Conservation (phyloP, 164 flowering plant genomes). For the Taxillus chinensis region DNA sequence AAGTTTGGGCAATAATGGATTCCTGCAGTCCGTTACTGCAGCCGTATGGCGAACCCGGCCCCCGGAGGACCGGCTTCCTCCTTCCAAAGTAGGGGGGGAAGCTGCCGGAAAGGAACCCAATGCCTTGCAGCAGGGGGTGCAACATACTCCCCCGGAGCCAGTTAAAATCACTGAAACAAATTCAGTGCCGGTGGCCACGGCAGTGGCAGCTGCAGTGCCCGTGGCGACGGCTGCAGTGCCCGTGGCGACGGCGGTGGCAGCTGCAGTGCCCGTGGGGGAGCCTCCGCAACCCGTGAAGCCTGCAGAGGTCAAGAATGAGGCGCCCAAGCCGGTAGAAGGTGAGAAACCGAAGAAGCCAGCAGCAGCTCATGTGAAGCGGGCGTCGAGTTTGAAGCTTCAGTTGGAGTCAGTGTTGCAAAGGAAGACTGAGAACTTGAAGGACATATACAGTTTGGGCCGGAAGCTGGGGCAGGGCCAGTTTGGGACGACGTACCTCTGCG, state of each 20-base stretch:
- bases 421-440: slow-evolving; percentile 54
- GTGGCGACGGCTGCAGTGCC: not conserved
- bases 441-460: slow-evolving; percentile 40
- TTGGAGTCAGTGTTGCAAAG: slow-evolving; percentile 49
- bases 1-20: slow-evolving; percentile 26
- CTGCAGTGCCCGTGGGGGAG: not conserved
- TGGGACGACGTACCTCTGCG: slow-evolving; percentile 49
- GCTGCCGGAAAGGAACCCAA: not conserved
- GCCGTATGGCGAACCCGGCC: slow-evolving; percentile 40
- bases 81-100: slow-evolving; percentile 10
- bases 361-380: slow-evolving; percentile 25
- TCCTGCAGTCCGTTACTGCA: slow-evolving; percentile 33
- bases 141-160: slow-evolving; percentile 20
- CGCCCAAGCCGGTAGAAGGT: slow-evolving; percentile 9
- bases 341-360: slow-evolving; percentile 24
- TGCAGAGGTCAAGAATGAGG: slow-evolving; percentile 10
- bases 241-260: not conserved
- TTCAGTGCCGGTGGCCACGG: not conserved
- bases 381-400: slow-evolving; percentile 38
- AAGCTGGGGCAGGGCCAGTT: slow-evolving; percentile 76
- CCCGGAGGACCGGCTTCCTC: slow-evolving; percentile 24
- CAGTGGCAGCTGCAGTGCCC: not conserved
- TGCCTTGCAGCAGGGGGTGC: slow-evolving; percentile 9
- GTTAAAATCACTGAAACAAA: slow-evolving; percentile 1
- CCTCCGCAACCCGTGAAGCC: slow-evolving; percentile 6